Base-by-base conservation (phyloP, 768 basidiomycete genomes). In the Tylopilus sp. region DNA sequence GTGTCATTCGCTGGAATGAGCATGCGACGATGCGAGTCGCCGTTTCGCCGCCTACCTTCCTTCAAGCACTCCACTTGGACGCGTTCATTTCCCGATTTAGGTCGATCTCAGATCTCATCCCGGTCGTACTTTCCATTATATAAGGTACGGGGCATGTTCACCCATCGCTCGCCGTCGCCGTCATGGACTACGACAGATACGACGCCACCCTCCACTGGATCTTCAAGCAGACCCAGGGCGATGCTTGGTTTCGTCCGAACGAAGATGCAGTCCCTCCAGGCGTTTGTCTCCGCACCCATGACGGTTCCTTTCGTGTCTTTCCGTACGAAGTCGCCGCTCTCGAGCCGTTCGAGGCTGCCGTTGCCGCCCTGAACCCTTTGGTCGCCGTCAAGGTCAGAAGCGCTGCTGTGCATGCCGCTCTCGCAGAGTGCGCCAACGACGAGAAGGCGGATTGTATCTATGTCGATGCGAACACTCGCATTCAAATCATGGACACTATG, bases 401-500 rank as follows among this genome's bases (percentile, higher is more conserved):
- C 58, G 79, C 77, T 3, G 73, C 76, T 12, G 76, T 80, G 0
- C 79, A 82, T 36, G 78, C 80, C 17, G 78, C 80, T 0, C 67
- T 82, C 42, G 74, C 77, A 37, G 78, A 79, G 59, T 58, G 30
- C 19, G 24, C 26, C 29, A 16, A 16, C 26, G 69, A 68, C 52
- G 65, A 68, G n/a, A 63, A 58, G 53, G 47, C 60, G 0, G 68
- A 71, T 34, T 76, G 77, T 30, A 70, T 74, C 58, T 75, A 71
- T 58, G 75, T 79, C 58, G 78, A 79, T 60, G 66, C 72, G 51
- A 75, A 80, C 60, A 79, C 89, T 6, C 86, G 89, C 53, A 92
- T 94, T 48, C 91, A 92, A 67, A 80, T 94, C 55, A 66, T 93
- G 44, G 88, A 92, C 61, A 85, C 87, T 22, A 85, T 94, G 76